Conservation (phyloP, 208 protist species). For the Leishmania amazonensis region DNA sequence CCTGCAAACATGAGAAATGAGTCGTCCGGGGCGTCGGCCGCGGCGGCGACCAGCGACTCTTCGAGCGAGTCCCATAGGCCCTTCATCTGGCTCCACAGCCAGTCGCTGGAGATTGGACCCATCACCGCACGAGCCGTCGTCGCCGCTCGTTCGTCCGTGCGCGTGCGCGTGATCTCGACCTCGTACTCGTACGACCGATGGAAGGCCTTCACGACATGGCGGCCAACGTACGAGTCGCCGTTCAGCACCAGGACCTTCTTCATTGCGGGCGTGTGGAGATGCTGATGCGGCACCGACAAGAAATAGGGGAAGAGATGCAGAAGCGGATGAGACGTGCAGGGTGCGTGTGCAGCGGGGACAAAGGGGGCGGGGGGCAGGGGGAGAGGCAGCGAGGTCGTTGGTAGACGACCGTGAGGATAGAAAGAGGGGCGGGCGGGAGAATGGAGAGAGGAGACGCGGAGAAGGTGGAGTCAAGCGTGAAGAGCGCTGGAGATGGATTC, state of each 20-base stretch:
- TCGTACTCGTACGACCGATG: slow-evolving; percentile 76
- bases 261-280: slow-evolving; percentile 14
- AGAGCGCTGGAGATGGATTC: not conserved
- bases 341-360: slow-evolving; percentile 1
- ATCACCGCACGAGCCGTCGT: not conserved
- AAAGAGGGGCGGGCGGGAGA: not conserved
- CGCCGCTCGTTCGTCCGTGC: slow-evolving; percentile 12
- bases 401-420: not conserved
- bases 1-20: not conserved
- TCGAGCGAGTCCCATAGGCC: not conserved
- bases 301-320: not conserved
- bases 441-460: not conserved
- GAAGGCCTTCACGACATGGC: slow-evolving; percentile 63
- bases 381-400: not conserved
- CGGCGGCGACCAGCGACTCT: not conserved
- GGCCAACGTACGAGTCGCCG: slow-evolving; percentile 79
- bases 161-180: slow-evolving; percentile 68
- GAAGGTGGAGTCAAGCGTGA: not conserved
- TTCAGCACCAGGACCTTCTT: slow-evolving; percentile 86
- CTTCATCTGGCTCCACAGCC: slow-evolving; percentile 4
- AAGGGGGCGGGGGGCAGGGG: not conserved
- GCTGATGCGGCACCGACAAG: not conserved
- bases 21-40: not conserved
- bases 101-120: not conserved
- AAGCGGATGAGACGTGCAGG: not conserved